These are phyloP conservation scores for Populus simonii DNA, from an alignment of 345 rosid species.

Conservation along the genomic window DNA sequence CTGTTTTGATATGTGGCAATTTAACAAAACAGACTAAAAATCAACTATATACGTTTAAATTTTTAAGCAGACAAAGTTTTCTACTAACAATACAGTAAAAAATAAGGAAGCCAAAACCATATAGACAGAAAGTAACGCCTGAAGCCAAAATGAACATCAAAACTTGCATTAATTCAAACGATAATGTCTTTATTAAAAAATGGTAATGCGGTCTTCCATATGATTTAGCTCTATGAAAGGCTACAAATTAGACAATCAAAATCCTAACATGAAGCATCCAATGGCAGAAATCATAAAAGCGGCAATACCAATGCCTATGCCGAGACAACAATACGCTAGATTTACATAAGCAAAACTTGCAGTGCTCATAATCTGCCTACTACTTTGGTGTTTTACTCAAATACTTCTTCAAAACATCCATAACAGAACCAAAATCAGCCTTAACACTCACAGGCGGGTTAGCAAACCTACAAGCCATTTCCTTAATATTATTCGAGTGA, in stretches of 20 bases:
- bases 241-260: background rate
- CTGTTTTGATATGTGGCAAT: background rate
- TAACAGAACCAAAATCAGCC: constrained; percentile 33
- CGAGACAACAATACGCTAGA: background rate
- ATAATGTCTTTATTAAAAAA: background rate
- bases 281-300: background rate
- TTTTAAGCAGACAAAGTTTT: background rate
- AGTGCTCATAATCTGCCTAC: background rate
- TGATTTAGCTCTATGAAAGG: background rate
- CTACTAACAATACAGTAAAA: background rate
- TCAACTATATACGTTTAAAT: background rate
- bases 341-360: background rate
- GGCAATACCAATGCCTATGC: background rate
- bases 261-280: background rate
- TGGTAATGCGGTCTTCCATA: background rate
- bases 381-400: constrained; percentile 14
- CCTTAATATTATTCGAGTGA: constrained; percentile 25
- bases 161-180: background rate
- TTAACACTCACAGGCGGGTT: constrained; percentile 26
- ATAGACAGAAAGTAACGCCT: background rate
- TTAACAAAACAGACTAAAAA: background rate
- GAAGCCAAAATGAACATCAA: background rate
- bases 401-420: constrained; percentile 29
- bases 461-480: constrained; percentile 32
- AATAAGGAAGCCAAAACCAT: background rate